Evolutionary conservation across 2,329 filamentous ascomycete genomes (phyloP), one percentile per base, ranked within the genome.

Genomic region (Sarocladiaceae sp.): DNA sequence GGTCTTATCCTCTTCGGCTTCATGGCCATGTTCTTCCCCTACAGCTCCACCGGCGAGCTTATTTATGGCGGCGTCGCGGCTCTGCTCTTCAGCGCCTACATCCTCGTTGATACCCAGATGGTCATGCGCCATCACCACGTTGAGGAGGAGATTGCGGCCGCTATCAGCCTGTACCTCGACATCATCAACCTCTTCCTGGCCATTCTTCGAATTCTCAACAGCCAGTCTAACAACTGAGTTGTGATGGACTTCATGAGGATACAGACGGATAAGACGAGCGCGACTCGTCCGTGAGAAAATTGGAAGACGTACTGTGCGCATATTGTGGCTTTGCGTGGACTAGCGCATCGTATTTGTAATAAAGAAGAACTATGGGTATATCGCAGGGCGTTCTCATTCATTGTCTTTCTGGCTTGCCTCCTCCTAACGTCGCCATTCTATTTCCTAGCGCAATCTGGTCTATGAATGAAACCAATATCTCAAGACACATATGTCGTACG

Each of bases 111-210:
- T 62, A 98, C 93, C 0, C 93, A 98, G 73, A 70, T 98, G 55
- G 81, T 98, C 50, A 85, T 98, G 79, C 81, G 90, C 58, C 87
- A 95, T 65, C 93, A 96, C 68, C 91, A 97, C 59, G 88, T 96
- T 43, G 93, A 98, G 69, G 91, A 96, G 76, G 90, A 96, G 73
- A 96, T 97, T 61, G 89, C 90, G 6, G 91, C 91, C 41, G 83
- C 88, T 9, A 95, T 98, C 65, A 93, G 87, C 60, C 76, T 98
- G 40, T 98, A 98, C 64, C 77, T 98, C 41, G 91, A 97, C 64
- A 82, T 97, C 52, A 88, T 97, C 72, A 98, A 98, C 76, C 67
- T 98, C 53, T 98, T 98, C 80, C 74, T 98, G 53, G 85, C 88
- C 44, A 98, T 98, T 59, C 73, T 98, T 59, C 79, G 93, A 59